Evolutionary conservation across 1,284 basidiomycete species (phyloP), one percentile per base, ranked within the genome.

Genomic region (Ganoderma meredithae): DNA sequence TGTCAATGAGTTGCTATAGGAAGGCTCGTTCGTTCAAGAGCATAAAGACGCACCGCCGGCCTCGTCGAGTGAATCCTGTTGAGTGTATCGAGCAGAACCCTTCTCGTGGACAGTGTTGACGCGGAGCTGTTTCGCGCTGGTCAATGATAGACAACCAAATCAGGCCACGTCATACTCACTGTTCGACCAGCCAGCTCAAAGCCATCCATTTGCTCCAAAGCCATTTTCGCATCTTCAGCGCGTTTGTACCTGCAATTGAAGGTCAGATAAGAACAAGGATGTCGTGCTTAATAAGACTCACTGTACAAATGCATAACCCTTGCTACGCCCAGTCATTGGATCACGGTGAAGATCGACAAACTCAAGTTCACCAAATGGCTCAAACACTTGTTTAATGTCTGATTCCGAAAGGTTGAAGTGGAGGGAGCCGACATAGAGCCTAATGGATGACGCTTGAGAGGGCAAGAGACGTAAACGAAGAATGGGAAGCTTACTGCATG

Each of bases 281-380:
- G 7, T 9, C 13, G 5, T 27, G 36, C 8, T 40, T 27, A 2
- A 22, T 0, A 84, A 22, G 0, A 84, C 90, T 75, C 79, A 96
- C 91, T 99, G 98, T 55, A 99, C 94, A 79, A 99, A 99, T 36
- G 95, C 96, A 79, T 98, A 99, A 47, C 98, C 98, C 81, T 99
- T 99, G 82, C 95, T 97, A 76, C 95, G 91, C 55, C 97, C 96
- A 52, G 95, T 97, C 84, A 87, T 90, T 8, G 94, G 92, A 80
- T 98, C 96, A 76, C 92, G 90, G 81, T 99, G 97, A 77, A 99
- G 88, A 85, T 99, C 97, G 78, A 99, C 97, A 83, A 97, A 97
- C 81, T 97, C 97, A 74, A 99, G 87, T 81, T 95, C 94, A 74
- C 97, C 97, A 80, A 99, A 99, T 4, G 97, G 96, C 79, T 97